phyloP scores from a whole-genome alignment of 768 basidiomycete species.

The Auriscalpium orientale region DNA sequence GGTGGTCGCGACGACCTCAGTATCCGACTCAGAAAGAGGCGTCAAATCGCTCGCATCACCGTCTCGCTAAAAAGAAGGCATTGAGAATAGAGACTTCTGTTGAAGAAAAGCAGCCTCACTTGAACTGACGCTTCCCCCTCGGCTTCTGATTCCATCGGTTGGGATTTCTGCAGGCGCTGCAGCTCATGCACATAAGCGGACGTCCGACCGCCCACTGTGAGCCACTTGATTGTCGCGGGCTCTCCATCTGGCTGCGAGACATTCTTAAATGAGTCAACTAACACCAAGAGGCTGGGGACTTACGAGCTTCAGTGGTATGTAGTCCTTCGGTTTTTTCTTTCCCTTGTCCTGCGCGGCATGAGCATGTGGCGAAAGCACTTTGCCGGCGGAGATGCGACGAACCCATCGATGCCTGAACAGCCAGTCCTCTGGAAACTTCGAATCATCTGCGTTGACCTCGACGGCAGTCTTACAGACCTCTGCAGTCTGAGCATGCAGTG shows the following conservation, averaged over 20 bases:
- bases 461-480: slow-evolving; percentile 57
- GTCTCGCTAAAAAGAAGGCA: no score
- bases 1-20: no score
- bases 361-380: not conserved
- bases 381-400: slow-evolving; percentile 6
- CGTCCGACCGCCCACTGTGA: slow-evolving; percentile 71
- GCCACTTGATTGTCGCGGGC: slow-evolving; percentile 66
- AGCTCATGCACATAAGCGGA: slow-evolving; percentile 65
- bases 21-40: no score
- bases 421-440: slow-evolving; percentile 61
- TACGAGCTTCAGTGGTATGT: slow-evolving; percentile 32
- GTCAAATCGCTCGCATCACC: no score
- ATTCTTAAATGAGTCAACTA: not conserved
- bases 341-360: slow-evolving; percentile 30
- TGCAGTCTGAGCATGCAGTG: slow-evolving; percentile 44
- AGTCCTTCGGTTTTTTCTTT: slow-evolving; percentile 32
- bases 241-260: slow-evolving; percentile 51
- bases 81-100: no score
- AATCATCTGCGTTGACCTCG: slow-evolving; percentile 60
- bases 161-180: slow-evolving; percentile 30
- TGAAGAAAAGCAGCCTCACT: no score
- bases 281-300: slow-evolving; percentile 1
- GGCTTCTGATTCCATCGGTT: not conserved
- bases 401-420: slow-evolving; percentile 68
- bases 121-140: no score